phyloP scores from a whole-genome alignment of 495 filamentous ascomycete genomes.

The Penicillium diatomitis region DNA sequence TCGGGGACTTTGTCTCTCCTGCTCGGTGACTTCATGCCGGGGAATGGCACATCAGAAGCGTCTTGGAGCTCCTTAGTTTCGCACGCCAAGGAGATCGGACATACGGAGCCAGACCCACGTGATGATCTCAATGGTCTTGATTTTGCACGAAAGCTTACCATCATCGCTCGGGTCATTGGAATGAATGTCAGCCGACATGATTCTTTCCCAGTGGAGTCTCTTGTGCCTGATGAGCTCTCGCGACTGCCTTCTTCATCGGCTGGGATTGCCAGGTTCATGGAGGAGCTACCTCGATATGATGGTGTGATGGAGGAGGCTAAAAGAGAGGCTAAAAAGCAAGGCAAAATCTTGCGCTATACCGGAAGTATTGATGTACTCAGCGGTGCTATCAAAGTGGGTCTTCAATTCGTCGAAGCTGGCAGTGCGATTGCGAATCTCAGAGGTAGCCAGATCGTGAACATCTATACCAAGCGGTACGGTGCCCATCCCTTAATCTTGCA shows the following conservation, averaged over 20 bases:
- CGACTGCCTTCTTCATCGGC: constrained; percentile 46
- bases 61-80: constrained; percentile 79
- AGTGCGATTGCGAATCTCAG: constrained; percentile 84
- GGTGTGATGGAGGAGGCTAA: constrained; percentile 70
- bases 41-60: constrained; percentile 36
- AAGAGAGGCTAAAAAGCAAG: constrained; percentile 58
- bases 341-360: constrained; percentile 80
- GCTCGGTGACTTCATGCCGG: constrained; percentile 31
- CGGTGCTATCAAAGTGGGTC: constrained; percentile 68
- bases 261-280: constrained; percentile 61
- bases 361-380: constrained; percentile 71
- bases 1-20: constrained; percentile 75
- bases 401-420: constrained; percentile 69
- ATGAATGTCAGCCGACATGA: constrained; percentile 66
- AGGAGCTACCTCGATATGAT: constrained; percentile 63
- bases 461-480: constrained; percentile 87
- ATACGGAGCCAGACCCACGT: constrained; percentile 88
- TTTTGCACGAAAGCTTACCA: constrained; percentile 87
- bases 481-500: constrained; percentile 78
- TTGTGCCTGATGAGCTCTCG: constrained; percentile 76
- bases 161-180: constrained; percentile 74
- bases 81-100: constrained; percentile 82
- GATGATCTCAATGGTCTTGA: constrained; percentile 93
- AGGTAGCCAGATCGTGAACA: constrained; percentile 92
- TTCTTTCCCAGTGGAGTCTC: constrained; percentile 74